Conservation (phyloP, 345 rosid species). For the Citrus maxima region DNA sequence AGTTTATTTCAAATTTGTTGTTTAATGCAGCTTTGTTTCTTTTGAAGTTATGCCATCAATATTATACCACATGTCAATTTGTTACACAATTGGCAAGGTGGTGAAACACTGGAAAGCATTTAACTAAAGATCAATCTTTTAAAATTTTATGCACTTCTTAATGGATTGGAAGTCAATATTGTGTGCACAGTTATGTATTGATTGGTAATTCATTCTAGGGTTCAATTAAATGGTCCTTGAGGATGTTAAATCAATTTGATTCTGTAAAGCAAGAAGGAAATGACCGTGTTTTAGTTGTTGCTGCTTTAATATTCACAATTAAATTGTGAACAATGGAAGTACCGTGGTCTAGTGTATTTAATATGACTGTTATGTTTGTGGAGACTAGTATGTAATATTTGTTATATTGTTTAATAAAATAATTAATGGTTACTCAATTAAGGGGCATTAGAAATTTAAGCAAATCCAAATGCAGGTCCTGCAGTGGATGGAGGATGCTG, state of each 20-base stretch:
- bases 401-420: not conserved
- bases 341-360: not conserved
- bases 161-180: not conserved
- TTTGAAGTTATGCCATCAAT: not conserved
- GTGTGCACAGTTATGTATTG: not conserved
- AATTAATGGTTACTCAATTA: not conserved
- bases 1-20: not conserved
- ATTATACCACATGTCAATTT: not conserved
- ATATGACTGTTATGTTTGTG: not conserved
- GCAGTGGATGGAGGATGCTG: conserved; percentile 82
- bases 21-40: not conserved
- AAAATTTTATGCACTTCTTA: not conserved
- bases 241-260: not conserved
- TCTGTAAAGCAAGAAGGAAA: not conserved
- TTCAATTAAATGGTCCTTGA: not conserved
- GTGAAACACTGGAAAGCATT: not conserved
- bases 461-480: conserved; percentile 49
- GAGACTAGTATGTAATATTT: not conserved
- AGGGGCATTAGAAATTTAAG: not conserved
- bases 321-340: not conserved
- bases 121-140: not conserved
- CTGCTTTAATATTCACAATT: not conserved
- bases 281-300: not conserved
- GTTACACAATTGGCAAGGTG: conserved; percentile 6
- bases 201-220: not conserved